Base-by-base conservation (phyloP, 2,329 filamentous ascomycete species). In the Metarhizium sp. region DNA sequence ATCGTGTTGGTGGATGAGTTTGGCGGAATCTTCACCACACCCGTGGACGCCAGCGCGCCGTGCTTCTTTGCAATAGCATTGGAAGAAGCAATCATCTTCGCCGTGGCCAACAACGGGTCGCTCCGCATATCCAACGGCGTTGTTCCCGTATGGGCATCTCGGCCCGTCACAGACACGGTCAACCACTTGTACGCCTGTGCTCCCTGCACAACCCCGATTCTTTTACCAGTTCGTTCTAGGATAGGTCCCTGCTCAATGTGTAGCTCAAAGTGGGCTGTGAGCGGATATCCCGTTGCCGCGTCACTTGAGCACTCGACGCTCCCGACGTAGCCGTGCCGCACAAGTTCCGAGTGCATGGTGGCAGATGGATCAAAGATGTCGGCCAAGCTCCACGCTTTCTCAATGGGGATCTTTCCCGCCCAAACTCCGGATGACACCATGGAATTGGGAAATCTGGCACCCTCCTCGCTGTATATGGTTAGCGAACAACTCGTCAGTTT, bases 351-450 rank as follows among this genome's bases (percentile, higher is more conserved):
- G 38, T 62, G 64, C 13, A 71, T 60, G 0, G 67, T 68, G 8
- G 55, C 56, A 7, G 60, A 59, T 2, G 59, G 52, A 30, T 63
- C 55, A 77, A 60, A 62, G 43, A 65, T 61, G 78, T 85, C 77
- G 87, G 82, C 5, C 82, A 89, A 75, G 50, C 73, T 75, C 69
- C 84, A 85, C 16, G 86, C 87, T 10, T 62, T 61, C 25, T 85
- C 76, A 1, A 89, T 71, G 0, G 85, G 72, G 11, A 91, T 85
- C 6, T 75, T 74, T 48, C 79, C 86, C 0, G 87, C 82, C 88
- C 88, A 92, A 18, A 92, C 88, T 1, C 86, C 88, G 0, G 87
- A 90, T 0, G 84, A 75, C n/a, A 87, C 73, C 83, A 90, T 91
- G 36, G 82, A 87, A 55, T 84, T 83, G 1, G 88, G 87, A 60